A percentile compares a stretch with the other conserved stretches of the same genome.
phyloP scores from a whole-genome alignment of 495 filamentous ascomycete species.

The Podospora australis region DNA sequence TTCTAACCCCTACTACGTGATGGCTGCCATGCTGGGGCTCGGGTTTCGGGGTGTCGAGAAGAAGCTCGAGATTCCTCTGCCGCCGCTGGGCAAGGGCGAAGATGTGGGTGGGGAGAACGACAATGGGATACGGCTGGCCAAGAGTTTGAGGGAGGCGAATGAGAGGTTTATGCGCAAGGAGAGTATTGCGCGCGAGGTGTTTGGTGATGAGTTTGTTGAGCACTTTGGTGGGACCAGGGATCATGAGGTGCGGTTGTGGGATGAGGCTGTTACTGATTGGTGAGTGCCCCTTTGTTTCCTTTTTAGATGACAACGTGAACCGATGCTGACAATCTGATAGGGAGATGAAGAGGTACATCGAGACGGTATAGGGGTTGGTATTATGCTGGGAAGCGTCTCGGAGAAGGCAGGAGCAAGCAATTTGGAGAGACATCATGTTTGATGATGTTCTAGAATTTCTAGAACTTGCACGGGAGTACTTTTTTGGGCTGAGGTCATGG shows the following conservation, averaged over 20 bases:
- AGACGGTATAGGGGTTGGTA: slow-evolving; percentile 50
- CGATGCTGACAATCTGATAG: slow-evolving; percentile 26
- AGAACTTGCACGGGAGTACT: too few relatives aligned
- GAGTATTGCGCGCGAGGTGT: slow-evolving; percentile 83
- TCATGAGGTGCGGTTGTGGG: slow-evolving; percentile 86
- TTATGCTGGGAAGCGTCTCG: too few relatives aligned
- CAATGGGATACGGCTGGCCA: slow-evolving; percentile 67
- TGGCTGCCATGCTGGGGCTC: slow-evolving; percentile 74
- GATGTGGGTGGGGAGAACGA: slow-evolving; percentile 66
- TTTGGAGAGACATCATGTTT: too few relatives aligned
- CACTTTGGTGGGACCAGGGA: slow-evolving; percentile 90
- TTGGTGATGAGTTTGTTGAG: slow-evolving; percentile 92
- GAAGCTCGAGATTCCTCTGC: slow-evolving; percentile 74
- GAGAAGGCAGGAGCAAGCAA: too few relatives aligned
- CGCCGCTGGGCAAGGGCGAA: slow-evolving; percentile 76
- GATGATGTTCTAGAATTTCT: too few relatives aligned
- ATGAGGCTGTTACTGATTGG: slow-evolving; percentile 95
- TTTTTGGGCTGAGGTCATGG: too few relatives aligned
- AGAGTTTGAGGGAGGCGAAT: slow-evolving; percentile 73
- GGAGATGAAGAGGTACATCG: slow-evolving; percentile 67
- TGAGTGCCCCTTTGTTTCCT: slow-evolving; percentile 32
- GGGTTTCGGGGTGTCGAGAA: slow-evolving; percentile 88
- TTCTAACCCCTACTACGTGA: slow-evolving; percentile 81
- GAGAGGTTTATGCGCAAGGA: slow-evolving; percentile 63
- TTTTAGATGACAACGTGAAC: neutral